Evolutionary conservation across 2,329 filamentous ascomycete species (phyloP), one percentile per base, ranked within the genome.

Genomic region (Karstenula rhodostoma): DNA sequence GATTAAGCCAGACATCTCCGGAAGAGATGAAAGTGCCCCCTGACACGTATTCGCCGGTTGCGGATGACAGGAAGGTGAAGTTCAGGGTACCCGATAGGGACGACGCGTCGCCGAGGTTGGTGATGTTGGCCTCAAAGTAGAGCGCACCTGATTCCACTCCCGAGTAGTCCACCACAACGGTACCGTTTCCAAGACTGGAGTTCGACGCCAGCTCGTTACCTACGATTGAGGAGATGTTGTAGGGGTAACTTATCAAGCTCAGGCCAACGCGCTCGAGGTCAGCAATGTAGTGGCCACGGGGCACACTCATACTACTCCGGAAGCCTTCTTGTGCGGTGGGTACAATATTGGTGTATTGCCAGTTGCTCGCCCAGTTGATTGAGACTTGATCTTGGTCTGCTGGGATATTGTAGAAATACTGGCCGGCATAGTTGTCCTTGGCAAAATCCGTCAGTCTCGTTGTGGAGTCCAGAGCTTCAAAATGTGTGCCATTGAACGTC

Each of bases 401-500:
- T 53, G 81, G 81, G 4, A 70, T 61, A 17, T 66, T 66, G 19
- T 67, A 68, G 72, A 86, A 88, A 73, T 83, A 87, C 66, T 87
- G 85, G 0, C 79, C 83, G 0, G 86, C 86, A 65, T 86, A 86
- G 68, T 84, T 85, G 67, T 86, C 84, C 69, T 84, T 83, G 22
- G 73, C 79, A 23, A 84, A 84, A 63, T 84, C 82, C 6, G 78
- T 76, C 17, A 83, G 74, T 3, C 79, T 74, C 8, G 79, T 76
- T 7, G 74, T 76, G 1, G 63, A 68, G 63, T 85, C 84, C 27
- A 78, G 74, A 1, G 82, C 71, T 17, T 68, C 73, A 25, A 88
- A 90, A 69, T 87, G 84, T 0, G 86, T 89, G n/a, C 87, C 88
- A 63, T 90, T 88, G 78, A 89, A 90, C 2, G 74, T 77, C 4